These are phyloP conservation scores for Allium cepa DNA, from an alignment of 106 monocot genomes.

Conservation along the genomic window DNA sequence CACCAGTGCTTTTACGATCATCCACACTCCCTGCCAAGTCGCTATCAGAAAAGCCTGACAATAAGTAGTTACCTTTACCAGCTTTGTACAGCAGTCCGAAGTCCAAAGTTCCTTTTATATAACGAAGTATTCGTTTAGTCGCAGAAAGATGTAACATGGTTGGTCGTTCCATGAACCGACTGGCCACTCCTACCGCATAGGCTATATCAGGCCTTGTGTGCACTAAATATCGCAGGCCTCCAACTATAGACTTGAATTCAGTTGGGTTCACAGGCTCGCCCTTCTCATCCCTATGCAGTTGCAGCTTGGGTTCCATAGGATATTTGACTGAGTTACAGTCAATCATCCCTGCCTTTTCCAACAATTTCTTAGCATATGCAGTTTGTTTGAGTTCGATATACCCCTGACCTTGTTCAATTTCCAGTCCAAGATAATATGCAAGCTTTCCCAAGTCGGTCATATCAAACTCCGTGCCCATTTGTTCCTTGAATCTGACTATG, in stretches of 20 bases:
- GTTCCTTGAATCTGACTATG: not conserved
- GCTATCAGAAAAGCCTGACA: not conserved
- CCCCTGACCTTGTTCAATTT: constrained; percentile 1
- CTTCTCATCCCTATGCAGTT: not conserved
- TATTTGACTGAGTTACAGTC: not conserved
- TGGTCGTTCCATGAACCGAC: constrained; percentile 7
- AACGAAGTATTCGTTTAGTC: constrained; percentile 3
- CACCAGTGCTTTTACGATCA: not conserved
- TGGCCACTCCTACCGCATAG: constrained; percentile 5
- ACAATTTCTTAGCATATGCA: not conserved
- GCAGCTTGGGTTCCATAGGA: not conserved
- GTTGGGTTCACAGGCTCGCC: not conserved
- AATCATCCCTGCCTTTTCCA: not conserved
- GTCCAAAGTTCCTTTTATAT: constrained; percentile 3
- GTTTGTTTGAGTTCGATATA: not conserved
- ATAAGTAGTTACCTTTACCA: not conserved
- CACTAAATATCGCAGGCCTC: constrained; percentile 8
- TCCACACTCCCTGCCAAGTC: constrained; percentile 7
- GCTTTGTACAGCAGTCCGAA: not conserved
- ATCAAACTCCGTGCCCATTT: not conserved
- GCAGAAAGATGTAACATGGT: not conserved
- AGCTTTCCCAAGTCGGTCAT: constrained; percentile 10
- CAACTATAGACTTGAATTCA: constrained; percentile 1
- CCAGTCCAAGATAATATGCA: constrained; percentile 9
- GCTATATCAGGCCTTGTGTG: constrained; percentile 2